These are phyloP conservation scores for Arabidopsis lyrata DNA, from an alignment of 441 rosid species.

Conservation along the genomic window DNA sequence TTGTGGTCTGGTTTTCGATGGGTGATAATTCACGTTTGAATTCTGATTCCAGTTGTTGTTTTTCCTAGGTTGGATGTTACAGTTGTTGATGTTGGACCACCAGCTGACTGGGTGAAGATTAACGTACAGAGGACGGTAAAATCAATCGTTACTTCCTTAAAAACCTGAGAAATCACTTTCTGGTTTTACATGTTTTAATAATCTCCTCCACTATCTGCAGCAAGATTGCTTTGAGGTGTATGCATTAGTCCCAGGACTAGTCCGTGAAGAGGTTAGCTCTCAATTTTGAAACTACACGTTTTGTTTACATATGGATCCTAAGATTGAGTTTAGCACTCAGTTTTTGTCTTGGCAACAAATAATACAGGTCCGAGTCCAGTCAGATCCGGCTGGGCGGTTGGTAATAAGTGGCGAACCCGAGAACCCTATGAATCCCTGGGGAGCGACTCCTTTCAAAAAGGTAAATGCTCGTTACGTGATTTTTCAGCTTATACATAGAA, in stretches of 20 bases:
- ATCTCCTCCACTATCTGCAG: conserved; percentile 42
- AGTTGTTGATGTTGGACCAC: conserved; percentile 67
- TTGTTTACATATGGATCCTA: conserved; percentile 4
- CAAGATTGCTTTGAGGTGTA: conserved; percentile 73
- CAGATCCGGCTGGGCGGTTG: conserved; percentile 79
- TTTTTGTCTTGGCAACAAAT: conserved; percentile 29
- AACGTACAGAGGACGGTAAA: conserved; percentile 67
- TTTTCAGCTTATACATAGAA: not conserved
- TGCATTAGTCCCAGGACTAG: conserved; percentile 74
- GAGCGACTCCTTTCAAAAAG: conserved; percentile 80
- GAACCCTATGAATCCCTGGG: conserved; percentile 78
- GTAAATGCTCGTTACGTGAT: conserved; percentile 26
- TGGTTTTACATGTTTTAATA: conserved; percentile 14
- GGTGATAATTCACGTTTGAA: conserved; percentile 5
- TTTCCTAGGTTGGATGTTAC: conserved; percentile 57
- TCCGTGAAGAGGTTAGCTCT: conserved; percentile 62
- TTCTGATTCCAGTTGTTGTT: conserved; percentile 21
- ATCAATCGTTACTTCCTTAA: conserved; percentile 15
- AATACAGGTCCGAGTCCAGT: conserved; percentile 72
- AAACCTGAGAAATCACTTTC: conserved; percentile 16
- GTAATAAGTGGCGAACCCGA: conserved; percentile 78
- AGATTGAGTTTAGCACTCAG: conserved; percentile 13
- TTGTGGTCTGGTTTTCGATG: not conserved
- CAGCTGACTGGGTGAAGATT: conserved; percentile 80
- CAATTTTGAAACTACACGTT: not conserved